Conservation (phyloP, 805 yeast species). For the Sungouiozyma ichnusensis region DNA sequence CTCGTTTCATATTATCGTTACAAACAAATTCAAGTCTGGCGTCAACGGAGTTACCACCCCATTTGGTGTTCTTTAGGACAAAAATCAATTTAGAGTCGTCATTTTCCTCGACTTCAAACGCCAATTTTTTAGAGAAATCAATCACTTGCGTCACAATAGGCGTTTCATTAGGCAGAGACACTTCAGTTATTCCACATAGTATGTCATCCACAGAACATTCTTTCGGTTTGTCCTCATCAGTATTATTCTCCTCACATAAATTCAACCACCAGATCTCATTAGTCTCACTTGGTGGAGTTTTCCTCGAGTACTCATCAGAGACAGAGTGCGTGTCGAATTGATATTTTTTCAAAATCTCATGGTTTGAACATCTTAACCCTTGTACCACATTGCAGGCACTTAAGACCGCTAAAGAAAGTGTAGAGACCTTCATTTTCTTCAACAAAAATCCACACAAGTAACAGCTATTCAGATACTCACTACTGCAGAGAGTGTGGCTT, state of each 20-base stretch:
- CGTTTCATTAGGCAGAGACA: conserved; percentile 37
- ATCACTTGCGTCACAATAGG: conserved; percentile 50
- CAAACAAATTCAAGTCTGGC: conserved; percentile 43
- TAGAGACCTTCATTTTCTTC: conserved; percentile 1
- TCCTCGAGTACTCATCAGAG: conserved; percentile 32
- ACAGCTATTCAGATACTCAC: too few relatives aligned
- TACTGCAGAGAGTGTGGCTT: too few relatives aligned
- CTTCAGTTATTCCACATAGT: conserved; percentile 62
- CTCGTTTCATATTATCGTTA: conserved; percentile 29
- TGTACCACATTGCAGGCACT: background rate
- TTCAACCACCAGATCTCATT: conserved; percentile 59
- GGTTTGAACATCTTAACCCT: conserved; percentile 14
- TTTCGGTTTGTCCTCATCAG: conserved; percentile 26
- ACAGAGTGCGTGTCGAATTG: conserved; percentile 28
- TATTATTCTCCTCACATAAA: conserved; percentile 43
- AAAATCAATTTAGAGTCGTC: conserved; percentile 28
- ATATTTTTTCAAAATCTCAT: conserved; percentile 18
- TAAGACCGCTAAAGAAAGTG: background rate
- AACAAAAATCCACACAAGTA: too few relatives aligned
- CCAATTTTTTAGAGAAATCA: conserved; percentile 34
- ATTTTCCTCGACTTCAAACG: conserved; percentile 22
- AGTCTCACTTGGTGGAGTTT: conserved; percentile 74
- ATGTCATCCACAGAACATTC: conserved; percentile 65
- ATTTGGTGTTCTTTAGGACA: conserved; percentile 41
- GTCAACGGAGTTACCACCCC: conserved; percentile 55